Percentiles rank a stretch among this genome's conserved stretches.
These are phyloP conservation scores for Aspergillus kassunensis DNA, from an alignment of 495 filamentous ascomycete genomes.

Conservation along the genomic window DNA sequence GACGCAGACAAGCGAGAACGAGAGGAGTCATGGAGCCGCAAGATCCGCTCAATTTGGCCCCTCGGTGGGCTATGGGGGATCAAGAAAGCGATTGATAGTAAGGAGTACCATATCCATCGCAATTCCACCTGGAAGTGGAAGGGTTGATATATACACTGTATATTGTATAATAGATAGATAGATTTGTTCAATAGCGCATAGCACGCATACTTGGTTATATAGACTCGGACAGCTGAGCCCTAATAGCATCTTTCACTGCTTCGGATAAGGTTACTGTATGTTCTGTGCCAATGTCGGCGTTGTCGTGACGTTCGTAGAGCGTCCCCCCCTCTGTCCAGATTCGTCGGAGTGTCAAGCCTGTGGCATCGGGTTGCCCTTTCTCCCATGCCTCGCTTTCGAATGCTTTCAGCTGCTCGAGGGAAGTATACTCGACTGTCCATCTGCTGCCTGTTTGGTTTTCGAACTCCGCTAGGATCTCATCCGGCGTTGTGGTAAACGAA, in stretches of 20 bases:
- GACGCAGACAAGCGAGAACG: constrained; percentile 14
- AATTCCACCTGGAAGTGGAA: constrained; percentile 50
- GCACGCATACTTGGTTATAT: background rate
- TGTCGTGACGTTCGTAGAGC: constrained; percentile 63
- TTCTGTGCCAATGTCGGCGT: constrained; percentile 48
- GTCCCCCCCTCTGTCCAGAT: constrained; percentile 73
- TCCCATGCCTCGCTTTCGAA: constrained; percentile 56
- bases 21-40: constrained; percentile 14
- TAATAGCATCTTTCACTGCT: constrained; percentile 28
- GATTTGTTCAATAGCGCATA: background rate
- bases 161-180: constrained; percentile 2
- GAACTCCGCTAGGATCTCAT: constrained; percentile 59
- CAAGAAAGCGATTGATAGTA: constrained; percentile 50
- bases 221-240: constrained; percentile 5
- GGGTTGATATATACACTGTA: constrained; percentile 1
- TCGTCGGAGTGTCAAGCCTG: constrained; percentile 53
- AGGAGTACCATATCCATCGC: constrained; percentile 52
- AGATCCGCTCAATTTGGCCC: constrained; percentile 33
- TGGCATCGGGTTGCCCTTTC: constrained; percentile 48
- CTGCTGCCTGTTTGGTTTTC: constrained; percentile 58
- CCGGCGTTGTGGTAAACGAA: constrained; percentile 63
- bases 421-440: constrained; percentile 47
- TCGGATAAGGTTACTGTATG: constrained; percentile 47
- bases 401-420: constrained; percentile 46
- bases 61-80: constrained; percentile 54